phyloP scores from a whole-genome alignment of 306 rosid species.

The Prunus armeniaca region DNA sequence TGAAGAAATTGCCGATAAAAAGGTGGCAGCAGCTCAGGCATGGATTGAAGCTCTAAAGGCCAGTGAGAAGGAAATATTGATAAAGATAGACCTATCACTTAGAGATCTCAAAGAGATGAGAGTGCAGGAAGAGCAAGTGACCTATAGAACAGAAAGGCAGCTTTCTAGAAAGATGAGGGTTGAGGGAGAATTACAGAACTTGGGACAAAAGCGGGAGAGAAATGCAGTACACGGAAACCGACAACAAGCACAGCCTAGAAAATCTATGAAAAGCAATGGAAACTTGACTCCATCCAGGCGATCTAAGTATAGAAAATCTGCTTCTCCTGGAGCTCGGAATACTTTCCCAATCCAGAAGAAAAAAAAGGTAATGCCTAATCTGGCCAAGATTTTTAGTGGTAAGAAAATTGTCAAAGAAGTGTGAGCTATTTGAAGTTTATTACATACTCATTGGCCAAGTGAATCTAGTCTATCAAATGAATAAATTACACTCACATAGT shows the following conservation, averaged over 20 bases:
- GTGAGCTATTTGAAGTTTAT: constrained; percentile 6
- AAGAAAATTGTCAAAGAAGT: constrained; percentile 28
- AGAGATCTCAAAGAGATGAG: constrained; percentile 54
- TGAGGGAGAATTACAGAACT: constrained; percentile 37
- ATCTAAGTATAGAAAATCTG: constrained; percentile 44
- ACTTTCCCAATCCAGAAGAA: constrained; percentile 59
- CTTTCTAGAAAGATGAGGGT: constrained; percentile 38
- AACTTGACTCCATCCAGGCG: constrained; percentile 39
- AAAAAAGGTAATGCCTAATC: constrained; percentile 59
- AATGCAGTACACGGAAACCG: constrained; percentile 32
- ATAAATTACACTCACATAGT: not conserved
- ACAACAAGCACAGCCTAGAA: constrained; percentile 36
- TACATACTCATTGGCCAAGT: not conserved
- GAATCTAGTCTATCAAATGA: not conserved
- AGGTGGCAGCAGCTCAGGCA: constrained; percentile 80
- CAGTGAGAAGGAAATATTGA: constrained; percentile 71
- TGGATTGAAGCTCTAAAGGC: constrained; percentile 91
- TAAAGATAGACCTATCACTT: constrained; percentile 46
- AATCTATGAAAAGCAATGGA: constrained; percentile 30
- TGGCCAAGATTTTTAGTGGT: constrained; percentile 57
- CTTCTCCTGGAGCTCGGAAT: constrained; percentile 51
- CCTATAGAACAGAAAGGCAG: constrained; percentile 31
- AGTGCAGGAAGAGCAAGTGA: constrained; percentile 42
- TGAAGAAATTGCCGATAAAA: constrained; percentile 73
- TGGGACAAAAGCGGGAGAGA: constrained; percentile 47